Evolutionary conservation across 176 grass and related monocot species (phyloP).

Genomic region (Oryza australiensis): DNA sequence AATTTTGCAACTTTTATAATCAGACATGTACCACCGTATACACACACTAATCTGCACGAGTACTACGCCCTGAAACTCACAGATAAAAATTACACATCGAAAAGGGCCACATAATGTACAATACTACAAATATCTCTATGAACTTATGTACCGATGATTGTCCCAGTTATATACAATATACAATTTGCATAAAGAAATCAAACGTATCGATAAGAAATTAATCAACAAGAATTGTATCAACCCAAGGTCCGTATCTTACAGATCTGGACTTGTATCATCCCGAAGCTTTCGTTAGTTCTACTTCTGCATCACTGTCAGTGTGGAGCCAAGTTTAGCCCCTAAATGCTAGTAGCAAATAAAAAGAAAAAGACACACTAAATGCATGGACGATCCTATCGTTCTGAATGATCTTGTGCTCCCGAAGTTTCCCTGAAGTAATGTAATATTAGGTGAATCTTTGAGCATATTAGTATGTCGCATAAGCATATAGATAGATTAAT

Average conservation of each 20-base stretch:
- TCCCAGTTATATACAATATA: constrained; percentile 24
- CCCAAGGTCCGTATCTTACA: background rate
- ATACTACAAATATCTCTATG: too few species aligned
- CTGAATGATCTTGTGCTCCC: background rate
- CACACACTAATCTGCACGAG: too few species aligned
- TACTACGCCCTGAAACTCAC: too few species aligned
- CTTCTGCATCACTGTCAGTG: constrained; percentile 19
- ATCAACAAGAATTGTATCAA: constrained; percentile 3
- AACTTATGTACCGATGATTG: background rate
- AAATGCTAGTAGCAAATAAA: background rate
- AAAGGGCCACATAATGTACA: too few species aligned
- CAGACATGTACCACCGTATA: too few species aligned
- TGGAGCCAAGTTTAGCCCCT: constrained; percentile 15
- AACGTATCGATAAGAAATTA: constrained; percentile 17
- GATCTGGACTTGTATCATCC: constrained; percentile 2
- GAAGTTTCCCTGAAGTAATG: constrained; percentile 5
- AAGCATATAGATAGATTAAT: background rate
- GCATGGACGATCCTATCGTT: background rate
- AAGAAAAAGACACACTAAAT: background rate
- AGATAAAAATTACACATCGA: too few species aligned
- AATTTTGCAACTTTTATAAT: too few species aligned
- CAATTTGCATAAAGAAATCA: constrained; percentile 2
- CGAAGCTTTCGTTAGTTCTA: constrained; percentile 28
- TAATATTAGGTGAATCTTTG: background rate
- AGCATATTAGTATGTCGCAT: background rate